Evolutionary conservation across 108 stramenopile species (phyloP).

Genomic region (Nannochloropsis gaditana): DNA sequence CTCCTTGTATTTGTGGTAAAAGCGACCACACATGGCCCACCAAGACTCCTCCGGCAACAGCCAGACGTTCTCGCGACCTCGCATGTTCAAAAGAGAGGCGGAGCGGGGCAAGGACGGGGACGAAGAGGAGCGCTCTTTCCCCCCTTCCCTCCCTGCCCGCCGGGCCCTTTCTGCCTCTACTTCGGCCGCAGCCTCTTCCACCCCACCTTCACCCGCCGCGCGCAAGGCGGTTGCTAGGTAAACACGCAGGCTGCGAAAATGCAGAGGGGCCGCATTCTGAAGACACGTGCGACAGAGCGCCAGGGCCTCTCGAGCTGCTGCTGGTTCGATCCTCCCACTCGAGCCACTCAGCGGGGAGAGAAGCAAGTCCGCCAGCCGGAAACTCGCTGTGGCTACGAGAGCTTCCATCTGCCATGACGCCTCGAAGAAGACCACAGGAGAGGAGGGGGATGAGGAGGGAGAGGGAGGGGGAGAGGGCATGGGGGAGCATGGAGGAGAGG

Average conservation of each 20-base stretch:
- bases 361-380: neutral
- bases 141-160: neutral
- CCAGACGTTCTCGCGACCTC: neutral
- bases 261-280: neutral
- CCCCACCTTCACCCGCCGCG: neutral
- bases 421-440: neutral
- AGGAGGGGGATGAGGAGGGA: neutral
- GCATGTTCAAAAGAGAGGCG: neutral
- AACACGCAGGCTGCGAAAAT: neutral
- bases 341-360: neutral
- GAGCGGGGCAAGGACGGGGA: neutral
- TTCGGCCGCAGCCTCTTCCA: neutral
- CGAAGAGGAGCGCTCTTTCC: neutral
- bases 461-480: neutral
- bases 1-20: neutral
- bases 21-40: neutral
- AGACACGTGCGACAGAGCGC: neutral
- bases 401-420: neutral
- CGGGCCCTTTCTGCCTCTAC: neutral
- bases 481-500: too few species aligned
- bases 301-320: neutral
- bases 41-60: neutral
- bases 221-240: conserved; percentile 13
- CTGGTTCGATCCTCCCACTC: neutral
- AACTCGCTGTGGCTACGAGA: neutral